A percentile compares a stretch with the other conserved stretches of the same genome.
Conservation (phyloP, 352 stramenopile genomes). For the Phytophthora sp. region DNA sequence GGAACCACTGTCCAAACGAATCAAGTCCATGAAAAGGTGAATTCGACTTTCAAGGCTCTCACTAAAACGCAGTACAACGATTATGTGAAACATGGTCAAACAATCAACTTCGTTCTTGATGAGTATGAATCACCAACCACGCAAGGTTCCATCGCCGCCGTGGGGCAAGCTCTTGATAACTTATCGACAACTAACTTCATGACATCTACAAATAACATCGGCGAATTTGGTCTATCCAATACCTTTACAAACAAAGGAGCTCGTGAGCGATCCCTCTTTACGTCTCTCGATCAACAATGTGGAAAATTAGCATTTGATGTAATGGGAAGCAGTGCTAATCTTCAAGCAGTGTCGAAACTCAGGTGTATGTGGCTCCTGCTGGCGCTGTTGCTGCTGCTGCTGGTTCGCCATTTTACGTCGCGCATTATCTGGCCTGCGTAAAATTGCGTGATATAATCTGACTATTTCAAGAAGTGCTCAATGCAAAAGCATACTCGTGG, state of each 20-base stretch:
- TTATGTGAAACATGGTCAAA: slow-evolving; percentile 8
- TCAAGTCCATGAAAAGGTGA: slow-evolving; percentile 1
- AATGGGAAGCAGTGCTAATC: slow-evolving; percentile 19
- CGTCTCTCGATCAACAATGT: slow-evolving; percentile 17
- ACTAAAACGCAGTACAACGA: slow-evolving; percentile 9
- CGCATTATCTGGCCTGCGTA: slow-evolving; percentile 13
- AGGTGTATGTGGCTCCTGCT: slow-evolving; percentile 18
- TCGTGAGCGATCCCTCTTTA: slow-evolving; percentile 10
- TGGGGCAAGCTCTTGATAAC: slow-evolving; percentile 5
- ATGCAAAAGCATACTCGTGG: slow-evolving; percentile 18
- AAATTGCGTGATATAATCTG: slow-evolving; percentile 12
- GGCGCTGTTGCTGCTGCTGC: slow-evolving; percentile 10
- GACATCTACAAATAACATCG: slow-evolving; percentile 17
- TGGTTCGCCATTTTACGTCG: slow-evolving; percentile 9
- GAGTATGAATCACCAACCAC: slow-evolving; percentile 7
- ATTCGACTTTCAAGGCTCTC: slow-evolving; percentile 5
- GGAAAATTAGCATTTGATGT: slow-evolving; percentile 23
- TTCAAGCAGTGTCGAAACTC: slow-evolving; percentile 17
- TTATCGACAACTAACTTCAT: slow-evolving; percentile 20
- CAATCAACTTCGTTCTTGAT: slow-evolving; percentile 11
- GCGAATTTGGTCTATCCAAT: slow-evolving; percentile 20
- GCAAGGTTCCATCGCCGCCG: too few relatives aligned
- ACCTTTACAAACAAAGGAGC: slow-evolving; percentile 17
- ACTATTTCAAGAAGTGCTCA: slow-evolving; percentile 19
- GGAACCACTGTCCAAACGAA: slow-evolving; percentile 1